Evolutionary conservation across 768 basidiomycete species (phyloP), one percentile per base, ranked within the genome.

Genomic region (Pulveroboletus sp.): DNA sequence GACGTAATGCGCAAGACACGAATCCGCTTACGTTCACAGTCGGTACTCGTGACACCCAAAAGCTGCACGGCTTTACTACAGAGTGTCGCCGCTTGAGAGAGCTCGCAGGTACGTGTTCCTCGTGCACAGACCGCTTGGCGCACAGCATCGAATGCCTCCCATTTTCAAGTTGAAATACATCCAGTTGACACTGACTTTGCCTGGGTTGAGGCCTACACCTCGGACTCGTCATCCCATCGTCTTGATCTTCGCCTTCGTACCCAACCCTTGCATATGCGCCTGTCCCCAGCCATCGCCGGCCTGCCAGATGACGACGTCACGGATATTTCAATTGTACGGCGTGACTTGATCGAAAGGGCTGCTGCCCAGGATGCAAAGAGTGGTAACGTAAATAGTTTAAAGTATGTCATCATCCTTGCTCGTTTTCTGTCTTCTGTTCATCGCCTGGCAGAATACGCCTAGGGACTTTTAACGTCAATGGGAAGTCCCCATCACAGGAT

Each of bases 381-480:
- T 12, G 46, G n/a, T 62, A 58, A 40, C 55, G 64, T 35, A 54
- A 52, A 60, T 8, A 54, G 40, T 28, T 41, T 70, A 17, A 64
- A 55, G 68, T 67, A 41, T 32, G 56, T 35, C 38, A 17, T 42
- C 17, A 7, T 42, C 17, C 24, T 26, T 17, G 8, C 8, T 11
- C 26, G 17, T 47, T 24, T 40, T 12, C 18, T 10, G 4, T 12
- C 32, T 3, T 39, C 30, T 24, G 1, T 32, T 55, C 37, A 56
- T 27, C 18, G 7, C 26, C 18, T 30, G 47, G 24, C 32, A 87
- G 86, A 30, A 61, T 91, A 43, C 82, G 86, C 6, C 51, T 86
- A 15, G 88, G 89, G 18, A 88, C 86, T 0, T 93, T 92, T 72
- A 93, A 93, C 57, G 89, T 92, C 40, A 89, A 90, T 57, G 89